These are phyloP conservation scores for Coemansia sp. DNA, from an alignment of 192 early-diverging fungal genomes.

Conservation along the genomic window DNA sequence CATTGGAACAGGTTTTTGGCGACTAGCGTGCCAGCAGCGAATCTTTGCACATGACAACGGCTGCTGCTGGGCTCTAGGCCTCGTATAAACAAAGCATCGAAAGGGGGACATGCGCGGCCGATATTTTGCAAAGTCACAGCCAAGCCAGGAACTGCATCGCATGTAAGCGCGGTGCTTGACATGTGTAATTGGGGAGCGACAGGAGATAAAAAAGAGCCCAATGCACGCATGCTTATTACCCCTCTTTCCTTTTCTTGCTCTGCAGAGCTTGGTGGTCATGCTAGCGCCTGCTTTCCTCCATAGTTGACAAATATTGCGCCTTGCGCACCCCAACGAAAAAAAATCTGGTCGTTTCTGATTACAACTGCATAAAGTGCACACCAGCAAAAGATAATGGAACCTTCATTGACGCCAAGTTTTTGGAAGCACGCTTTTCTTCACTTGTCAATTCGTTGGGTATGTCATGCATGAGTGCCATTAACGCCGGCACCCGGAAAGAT, in stretches of 20 bases:
- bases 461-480: conserved; percentile 5
- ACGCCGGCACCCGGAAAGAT: conserved; percentile 1
- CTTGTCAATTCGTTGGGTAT: conserved; percentile 1
- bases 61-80: neutral
- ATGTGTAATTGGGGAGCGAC: neutral
- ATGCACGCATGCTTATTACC: neutral
- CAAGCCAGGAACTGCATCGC: neutral
- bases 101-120: neutral
- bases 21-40: neutral
- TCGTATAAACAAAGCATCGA: neutral
- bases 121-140: neutral
- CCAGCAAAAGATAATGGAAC: neutral
- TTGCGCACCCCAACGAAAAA: neutral
- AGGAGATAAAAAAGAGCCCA: neutral
- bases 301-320: neutral
- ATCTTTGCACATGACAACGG: neutral
- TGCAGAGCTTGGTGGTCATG: neutral
- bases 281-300: neutral
- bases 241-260: neutral
- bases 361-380: neutral
- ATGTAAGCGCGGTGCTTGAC: neutral
- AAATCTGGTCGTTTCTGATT: neutral
- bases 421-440: neutral
- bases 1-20: neutral
- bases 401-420: neutral